Base-by-base conservation (phyloP, 2,329 filamentous ascomycete genomes). In the Cladorrhinum sp. region DNA sequence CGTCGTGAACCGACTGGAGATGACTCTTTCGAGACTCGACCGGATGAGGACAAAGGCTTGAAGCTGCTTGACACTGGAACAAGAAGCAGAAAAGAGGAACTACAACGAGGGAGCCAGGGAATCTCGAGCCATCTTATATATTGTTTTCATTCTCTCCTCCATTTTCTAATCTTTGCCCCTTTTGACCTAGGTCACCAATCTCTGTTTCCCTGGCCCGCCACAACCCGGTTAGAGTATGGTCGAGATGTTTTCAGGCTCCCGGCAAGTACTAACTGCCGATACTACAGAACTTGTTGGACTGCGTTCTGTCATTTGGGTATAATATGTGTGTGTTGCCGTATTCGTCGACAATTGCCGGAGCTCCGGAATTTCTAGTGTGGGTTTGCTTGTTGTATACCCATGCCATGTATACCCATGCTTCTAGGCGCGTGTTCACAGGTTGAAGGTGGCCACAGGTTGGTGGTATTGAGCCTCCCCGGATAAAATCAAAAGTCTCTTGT, bases 261-360 rank as follows among this genome's bases (percentile, higher is more conserved):
- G 51, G 61, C 54, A 62, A 50, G 39, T 60, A 55, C 55, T 60
- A 69, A 68, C 64, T 69, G 65, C 67, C 67, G 67, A 69, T 69
- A 57, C 64, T 61, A 69, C 67, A 28, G 66, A 69, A 68, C 65
- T 60, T 61, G 64, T 61, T 68, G 26, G 64, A 68, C 62, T 30
- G 30, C 50, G 55, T 68, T 64, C 62, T 61, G 10, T 63, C 66
- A 68, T 67, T 58, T 67, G 67, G 65, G 55, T 67, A 67, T 67
- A 69, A 67, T 66, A 58, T 66, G 49, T 50, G 55, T 60, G 62
- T 48, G 53, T 49, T 63, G 58, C 61, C 60, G 62, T 55, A 61
- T 62, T 63, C 50, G 55, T 63, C 48, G 16, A 67, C 64, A 67
- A 64, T 66, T 69, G 67, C 64, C 66, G 66, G 64, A 62, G 57